phyloP scores from a whole-genome alignment of 108 stramenopile genomes.

The Skeletonema menzelii region DNA sequence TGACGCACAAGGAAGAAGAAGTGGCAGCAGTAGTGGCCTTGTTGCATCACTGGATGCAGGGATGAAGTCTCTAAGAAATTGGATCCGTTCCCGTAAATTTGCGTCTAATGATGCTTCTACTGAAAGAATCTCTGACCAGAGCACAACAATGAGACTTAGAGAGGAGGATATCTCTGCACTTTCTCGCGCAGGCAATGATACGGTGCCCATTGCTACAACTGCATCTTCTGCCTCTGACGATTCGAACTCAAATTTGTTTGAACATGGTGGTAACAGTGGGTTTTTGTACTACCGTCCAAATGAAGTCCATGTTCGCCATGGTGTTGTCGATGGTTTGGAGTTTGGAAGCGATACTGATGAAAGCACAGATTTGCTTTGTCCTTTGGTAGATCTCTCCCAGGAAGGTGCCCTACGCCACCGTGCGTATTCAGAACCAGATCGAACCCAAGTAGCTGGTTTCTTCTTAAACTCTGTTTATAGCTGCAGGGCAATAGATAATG shows the following conservation, averaged over 20 bases:
- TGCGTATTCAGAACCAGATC: conserved; percentile 39
- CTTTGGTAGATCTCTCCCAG: conserved; percentile 4
- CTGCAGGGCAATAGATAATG: conserved; percentile 25
- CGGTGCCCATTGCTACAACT: background rate
- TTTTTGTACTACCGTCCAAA: conserved; percentile 37
- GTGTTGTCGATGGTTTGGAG: conserved; percentile 13
- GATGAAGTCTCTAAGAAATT: conserved; percentile 57
- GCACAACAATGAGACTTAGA: conserved; percentile 31
- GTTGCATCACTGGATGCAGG: conserved; percentile 59
- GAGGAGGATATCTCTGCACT: conserved; percentile 42
- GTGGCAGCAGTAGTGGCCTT: conserved; percentile 2
- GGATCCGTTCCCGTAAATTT: conserved; percentile 53
- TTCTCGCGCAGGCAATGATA: conserved; percentile 25
- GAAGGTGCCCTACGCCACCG: conserved; percentile 20
- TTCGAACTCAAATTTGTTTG: conserved; percentile 9
- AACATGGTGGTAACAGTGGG: conserved; percentile 26
- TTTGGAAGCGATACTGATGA: conserved; percentile 33
- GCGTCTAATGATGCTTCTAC: conserved; percentile 4
- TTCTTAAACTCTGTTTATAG: conserved; percentile 21
- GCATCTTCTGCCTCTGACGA: conserved; percentile 26
- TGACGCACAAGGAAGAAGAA: background rate
- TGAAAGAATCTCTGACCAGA: conserved; percentile 11
- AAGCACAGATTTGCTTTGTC: conserved; percentile 14
- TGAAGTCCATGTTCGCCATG: conserved; percentile 15
- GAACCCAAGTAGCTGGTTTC: conserved; percentile 30